Evolutionary conservation across 306 rosid genomes (phyloP).

Genomic region (Dicorynia guianensis): DNA sequence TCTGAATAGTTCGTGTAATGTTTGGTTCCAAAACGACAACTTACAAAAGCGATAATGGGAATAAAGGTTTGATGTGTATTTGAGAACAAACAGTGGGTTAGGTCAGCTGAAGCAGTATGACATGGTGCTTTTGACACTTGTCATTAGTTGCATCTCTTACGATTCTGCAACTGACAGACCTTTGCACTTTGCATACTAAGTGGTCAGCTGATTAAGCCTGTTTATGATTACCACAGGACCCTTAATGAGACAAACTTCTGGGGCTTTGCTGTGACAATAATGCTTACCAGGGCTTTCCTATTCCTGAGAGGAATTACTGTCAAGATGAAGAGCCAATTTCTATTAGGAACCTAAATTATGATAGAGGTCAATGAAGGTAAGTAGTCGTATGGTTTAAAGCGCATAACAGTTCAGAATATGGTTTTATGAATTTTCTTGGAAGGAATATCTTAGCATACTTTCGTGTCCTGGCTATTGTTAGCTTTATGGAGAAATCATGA

Average conservation of each 20-base stretch:
- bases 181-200: background rate
- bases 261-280: constrained; percentile 61
- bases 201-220: background rate
- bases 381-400: background rate
- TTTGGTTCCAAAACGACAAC: too few relatives aligned
- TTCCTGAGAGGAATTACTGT: constrained; percentile 53
- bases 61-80: too few relatives aligned
- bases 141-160: background rate
- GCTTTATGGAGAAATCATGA: too few relatives aligned
- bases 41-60: background rate
- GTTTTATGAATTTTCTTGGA: background rate
- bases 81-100: background rate
- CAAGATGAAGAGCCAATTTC: constrained; percentile 17
- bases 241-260: constrained; percentile 62
- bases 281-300: constrained; percentile 60
- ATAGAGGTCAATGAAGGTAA: background rate
- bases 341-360: background rate
- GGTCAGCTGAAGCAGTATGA: background rate
- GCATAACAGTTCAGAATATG: background rate
- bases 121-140: background rate
- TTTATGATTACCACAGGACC: constrained; percentile 49
- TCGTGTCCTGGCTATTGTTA: too few relatives aligned
- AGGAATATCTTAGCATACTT: background rate
- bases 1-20: too few relatives aligned
- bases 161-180: background rate